Conservation (phyloP, 148 eudicot species). For the Linanthus parryae region DNA sequence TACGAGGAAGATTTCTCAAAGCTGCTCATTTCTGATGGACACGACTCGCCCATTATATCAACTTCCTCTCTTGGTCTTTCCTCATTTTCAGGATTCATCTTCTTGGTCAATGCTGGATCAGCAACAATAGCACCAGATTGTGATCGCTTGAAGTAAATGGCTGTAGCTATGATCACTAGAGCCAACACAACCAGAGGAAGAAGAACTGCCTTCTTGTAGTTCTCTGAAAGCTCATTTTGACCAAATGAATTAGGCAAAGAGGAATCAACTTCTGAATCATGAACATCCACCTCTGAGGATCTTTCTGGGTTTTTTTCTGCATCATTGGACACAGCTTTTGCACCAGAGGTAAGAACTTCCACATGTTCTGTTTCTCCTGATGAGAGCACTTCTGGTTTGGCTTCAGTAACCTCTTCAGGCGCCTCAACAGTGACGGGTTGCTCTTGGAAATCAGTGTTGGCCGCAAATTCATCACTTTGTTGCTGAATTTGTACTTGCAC, state of each 20-base stretch:
- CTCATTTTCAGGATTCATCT: slow-evolving; percentile 9
- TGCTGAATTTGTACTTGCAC: too few species aligned
- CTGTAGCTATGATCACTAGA: slow-evolving; percentile 24
- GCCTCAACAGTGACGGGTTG: not conserved
- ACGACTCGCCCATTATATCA: slow-evolving; percentile 46
- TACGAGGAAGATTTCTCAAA: slow-evolving; percentile 31
- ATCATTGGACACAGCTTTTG: not conserved
- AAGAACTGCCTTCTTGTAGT: slow-evolving; percentile 3
- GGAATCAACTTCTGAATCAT: not conserved
- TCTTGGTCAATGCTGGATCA: slow-evolving; percentile 9
- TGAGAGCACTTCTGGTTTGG: not conserved
- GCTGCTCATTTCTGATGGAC: slow-evolving; percentile 78
- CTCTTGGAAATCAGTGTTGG: not conserved
- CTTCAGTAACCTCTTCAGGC: too few species aligned
- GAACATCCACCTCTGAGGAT: slow-evolving; percentile 4
- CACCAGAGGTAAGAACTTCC: not conserved
- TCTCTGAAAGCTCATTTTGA: slow-evolving; percentile 1
- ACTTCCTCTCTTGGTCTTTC: slow-evolving; percentile 31
- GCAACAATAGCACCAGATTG: slow-evolving; percentile 5
- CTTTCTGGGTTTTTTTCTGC: slow-evolving; percentile 5
- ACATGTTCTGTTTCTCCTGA: slow-evolving; percentile 1
- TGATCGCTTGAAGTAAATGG: slow-evolving; percentile 21
- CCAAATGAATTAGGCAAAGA: not conserved
- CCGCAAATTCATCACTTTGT: not conserved
- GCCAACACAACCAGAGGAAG: slow-evolving; percentile 17